Evolutionary conservation across 805 yeast species (phyloP).

Genomic region (Candida easanensis): DNA sequence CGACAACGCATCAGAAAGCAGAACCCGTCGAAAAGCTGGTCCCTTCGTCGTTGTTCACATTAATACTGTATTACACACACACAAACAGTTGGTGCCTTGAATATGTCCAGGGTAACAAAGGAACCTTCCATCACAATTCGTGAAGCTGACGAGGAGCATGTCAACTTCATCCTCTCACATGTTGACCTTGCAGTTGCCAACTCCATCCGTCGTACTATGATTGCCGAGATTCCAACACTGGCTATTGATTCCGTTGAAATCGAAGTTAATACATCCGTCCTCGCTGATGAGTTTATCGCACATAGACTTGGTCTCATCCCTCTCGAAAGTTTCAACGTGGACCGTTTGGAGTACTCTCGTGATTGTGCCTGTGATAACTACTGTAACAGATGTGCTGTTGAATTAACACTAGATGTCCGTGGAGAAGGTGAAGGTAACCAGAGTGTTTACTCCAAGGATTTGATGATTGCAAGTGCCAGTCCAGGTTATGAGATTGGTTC

Average conservation of each 20-base stretch:
- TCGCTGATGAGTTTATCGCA: conserved; percentile 95
- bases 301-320: conserved; percentile 95
- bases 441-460: conserved; percentile 86
- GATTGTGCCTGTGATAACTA: conserved; percentile 98
- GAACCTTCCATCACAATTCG: conserved; percentile 83
- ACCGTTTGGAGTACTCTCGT: conserved; percentile 78
- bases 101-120: neutral
- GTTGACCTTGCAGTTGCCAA: conserved; percentile 90
- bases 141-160: conserved; percentile 79
- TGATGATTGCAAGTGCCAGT: conserved; percentile 42
- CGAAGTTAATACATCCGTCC: conserved; percentile 86
- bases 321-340: conserved; percentile 78
- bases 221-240: conserved; percentile 94
- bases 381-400: conserved; percentile 93
- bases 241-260: conserved; percentile 96
- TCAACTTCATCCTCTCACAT: conserved; percentile 83
- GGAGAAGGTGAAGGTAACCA: conserved; percentile 86
- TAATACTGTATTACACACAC: neutral
- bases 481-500: conserved; percentile 56
- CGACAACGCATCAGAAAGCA: no score
- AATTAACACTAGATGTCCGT: conserved; percentile 78
- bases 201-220: conserved; percentile 85
- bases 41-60: neutral
- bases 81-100: neutral
- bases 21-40: neutral